Evolutionary conservation across 2,329 filamentous ascomycete species (phyloP), one percentile per base, ranked within the genome.

Genomic region (Chrysosporium queenslandicum): DNA sequence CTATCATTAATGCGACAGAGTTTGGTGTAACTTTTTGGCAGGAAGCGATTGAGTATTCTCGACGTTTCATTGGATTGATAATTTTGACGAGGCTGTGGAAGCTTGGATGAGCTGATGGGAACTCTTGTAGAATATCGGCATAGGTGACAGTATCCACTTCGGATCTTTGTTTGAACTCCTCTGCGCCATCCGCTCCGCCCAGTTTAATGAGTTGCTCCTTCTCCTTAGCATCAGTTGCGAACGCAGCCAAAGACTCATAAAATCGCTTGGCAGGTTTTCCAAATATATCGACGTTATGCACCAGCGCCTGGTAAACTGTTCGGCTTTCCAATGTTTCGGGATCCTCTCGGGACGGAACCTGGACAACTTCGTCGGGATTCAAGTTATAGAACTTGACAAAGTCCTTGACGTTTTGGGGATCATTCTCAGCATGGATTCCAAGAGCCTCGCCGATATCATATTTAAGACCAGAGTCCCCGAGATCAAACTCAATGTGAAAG

Each of bases 401-500:
- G 39, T 86, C 79, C 59, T 82, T 74, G 55, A 97, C 84, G 56
- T 92, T 79, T 42, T 76, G 73, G 43, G 83, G 77, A 67, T 97
- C 85, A 70, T 98, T 98, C 71, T 97, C 87, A 5, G 89, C 87
- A 68, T 98, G 92, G 57, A 98, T 90, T 59, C 92, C 92, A 16
- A 98, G 83, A 43, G 92, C 92, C 74, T 98, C 92, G 53, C 92
- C 92, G 63, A 98, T 97, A 66, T 94, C 87, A 73, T 98, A 98
- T 39, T 81, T 95, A 58, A 98, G 81, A 36, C 90, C 91, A 30
- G 91, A 94, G 63, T 84, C 73, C 55, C 91, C 91, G 21, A 98
- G 81, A 65, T 97, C 92, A 64, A 98, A 98, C 72, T 98, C 92
- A 57, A 98, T 97, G 74, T 98, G 92, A 84, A 98, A 98, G 71